Conservation (phyloP, 768 basidiomycete species). For the Peribolospora kevripleyi region DNA sequence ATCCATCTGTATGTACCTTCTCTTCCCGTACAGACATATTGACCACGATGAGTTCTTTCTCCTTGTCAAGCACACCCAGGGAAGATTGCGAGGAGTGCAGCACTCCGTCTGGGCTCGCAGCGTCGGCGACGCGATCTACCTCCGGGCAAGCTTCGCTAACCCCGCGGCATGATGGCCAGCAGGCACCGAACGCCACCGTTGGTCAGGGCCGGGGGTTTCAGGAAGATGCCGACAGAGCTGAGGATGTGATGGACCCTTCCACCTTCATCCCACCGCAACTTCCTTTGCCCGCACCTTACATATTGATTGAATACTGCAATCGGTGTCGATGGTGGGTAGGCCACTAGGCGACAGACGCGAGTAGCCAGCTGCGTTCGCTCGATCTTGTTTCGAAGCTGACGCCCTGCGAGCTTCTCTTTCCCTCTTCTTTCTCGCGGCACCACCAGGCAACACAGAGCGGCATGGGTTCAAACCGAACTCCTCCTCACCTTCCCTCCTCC, state of each 20-base stretch:
- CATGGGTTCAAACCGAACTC: slow-evolving; percentile 23
- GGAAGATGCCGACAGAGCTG: no score
- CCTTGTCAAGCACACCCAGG: no score
- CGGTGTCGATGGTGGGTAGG: slow-evolving; percentile 18
- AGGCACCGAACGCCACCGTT: no score
- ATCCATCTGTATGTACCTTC: no score
- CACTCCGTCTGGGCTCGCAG: no score
- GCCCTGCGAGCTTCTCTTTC: background rate
- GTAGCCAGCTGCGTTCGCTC: background rate
- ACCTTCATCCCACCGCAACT: slow-evolving; percentile 7
- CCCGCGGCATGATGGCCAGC: no score
- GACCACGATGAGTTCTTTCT: no score
- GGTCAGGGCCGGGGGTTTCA: no score
- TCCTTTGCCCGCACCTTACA: slow-evolving; percentile 7
- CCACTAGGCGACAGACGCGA: background rate
- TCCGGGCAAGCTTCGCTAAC: no score
- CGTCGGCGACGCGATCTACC: no score
- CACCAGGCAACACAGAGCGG: slow-evolving; percentile 20
- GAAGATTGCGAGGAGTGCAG: no score
- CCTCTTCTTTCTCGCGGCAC: background rate
- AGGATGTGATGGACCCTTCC: slow-evolving; percentile 4
- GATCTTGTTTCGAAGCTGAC: background rate
- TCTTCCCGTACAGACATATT: no score
- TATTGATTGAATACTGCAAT: slow-evolving; percentile 23
- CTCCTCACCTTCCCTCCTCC: slow-evolving; percentile 23